These are phyloP conservation scores for rapeseed (Brassica napus) DNA, from an alignment of 345 rosid species.

Conservation along the genomic window DNA sequence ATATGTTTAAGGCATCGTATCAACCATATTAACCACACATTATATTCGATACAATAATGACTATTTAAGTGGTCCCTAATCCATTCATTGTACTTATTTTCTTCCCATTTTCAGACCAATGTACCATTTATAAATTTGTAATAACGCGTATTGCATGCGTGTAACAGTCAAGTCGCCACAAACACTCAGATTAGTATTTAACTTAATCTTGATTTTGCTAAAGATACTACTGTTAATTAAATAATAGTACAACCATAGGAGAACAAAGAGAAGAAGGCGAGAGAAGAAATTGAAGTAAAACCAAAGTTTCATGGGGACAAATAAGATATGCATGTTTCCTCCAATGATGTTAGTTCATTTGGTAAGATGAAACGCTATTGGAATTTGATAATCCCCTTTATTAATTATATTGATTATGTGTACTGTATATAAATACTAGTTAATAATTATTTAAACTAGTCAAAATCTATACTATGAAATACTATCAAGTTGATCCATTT, in stretches of 20 bases:
- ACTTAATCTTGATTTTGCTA: conserved; percentile 15
- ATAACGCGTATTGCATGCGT: conserved; percentile 2
- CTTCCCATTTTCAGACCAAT: conserved; percentile 10
- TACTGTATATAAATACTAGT: not conserved
- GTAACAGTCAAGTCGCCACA: conserved; percentile 30
- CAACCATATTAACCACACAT: conserved; percentile 38
- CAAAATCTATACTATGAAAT: not conserved
- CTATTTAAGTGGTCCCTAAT: conserved; percentile 37
- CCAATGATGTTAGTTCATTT: conserved; percentile 38
- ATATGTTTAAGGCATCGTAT: conserved; percentile 34
- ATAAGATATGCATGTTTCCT: conserved; percentile 36
- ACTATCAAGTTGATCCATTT: not conserved
- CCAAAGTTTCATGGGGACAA: conserved; percentile 28
- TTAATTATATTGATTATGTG: not conserved
- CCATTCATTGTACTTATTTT: not conserved
- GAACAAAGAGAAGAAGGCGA: conserved; percentile 28
- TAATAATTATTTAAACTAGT: not conserved
- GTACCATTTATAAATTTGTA: conserved; percentile 9
- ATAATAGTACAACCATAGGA: not conserved
- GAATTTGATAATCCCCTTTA: conserved; percentile 1
- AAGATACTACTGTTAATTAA: conserved; percentile 28
- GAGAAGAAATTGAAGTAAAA: conserved; percentile 32
- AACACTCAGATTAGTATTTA: not conserved
- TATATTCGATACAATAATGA: conserved; percentile 29
- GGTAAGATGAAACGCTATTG: conserved; percentile 29